Conservation (phyloP, 2,329 filamentous ascomycete species). For the Cladosporium cucumerinum region DNA sequence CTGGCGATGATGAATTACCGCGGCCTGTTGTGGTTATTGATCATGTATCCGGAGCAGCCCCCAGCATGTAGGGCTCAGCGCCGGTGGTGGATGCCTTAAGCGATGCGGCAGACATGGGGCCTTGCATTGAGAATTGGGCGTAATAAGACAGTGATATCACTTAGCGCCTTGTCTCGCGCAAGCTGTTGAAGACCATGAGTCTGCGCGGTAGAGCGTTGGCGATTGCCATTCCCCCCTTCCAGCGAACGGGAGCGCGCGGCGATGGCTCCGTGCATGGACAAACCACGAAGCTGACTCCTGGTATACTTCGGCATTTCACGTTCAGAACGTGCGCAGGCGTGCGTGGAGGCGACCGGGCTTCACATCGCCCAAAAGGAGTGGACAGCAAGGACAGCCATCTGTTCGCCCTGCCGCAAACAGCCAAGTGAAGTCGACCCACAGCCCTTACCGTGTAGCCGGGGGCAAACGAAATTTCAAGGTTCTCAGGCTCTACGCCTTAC, state of each 20-base stretch:
- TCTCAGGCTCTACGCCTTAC: neutral
- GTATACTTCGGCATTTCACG: conserved; percentile 4
- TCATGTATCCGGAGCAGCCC: neutral
- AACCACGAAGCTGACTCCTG: neutral
- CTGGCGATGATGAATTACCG: neutral
- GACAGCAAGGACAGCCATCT: neutral
- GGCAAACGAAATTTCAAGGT: conserved; percentile 8
- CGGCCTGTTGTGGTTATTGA: neutral
- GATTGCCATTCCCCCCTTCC: conserved; percentile 1
- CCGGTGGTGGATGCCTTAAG: conserved; percentile 3
- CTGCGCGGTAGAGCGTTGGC: conserved; percentile 5
- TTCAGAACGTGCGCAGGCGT: neutral
- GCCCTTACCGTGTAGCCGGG: neutral
- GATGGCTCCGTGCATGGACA: conserved; percentile 6
- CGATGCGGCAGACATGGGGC: conserved; percentile 14
- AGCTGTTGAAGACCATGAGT: conserved; percentile 11
- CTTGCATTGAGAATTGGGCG: conserved; percentile 11
- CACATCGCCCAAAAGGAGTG: neutral
- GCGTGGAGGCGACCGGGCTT: conserved; percentile 1
- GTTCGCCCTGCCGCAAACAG: neutral
- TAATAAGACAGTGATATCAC: conserved; percentile 13
- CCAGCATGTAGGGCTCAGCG: conserved; percentile 1
- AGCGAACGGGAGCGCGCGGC: neutral
- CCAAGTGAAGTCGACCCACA: conserved; percentile 1
- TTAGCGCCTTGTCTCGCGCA: conserved; percentile 15